A percentile compares a stretch with the other conserved stretches of the same genome.
Evolutionary conservation across 257 asterid species (phyloP).

Genomic region (Nicotiana tomentosiformis): DNA sequence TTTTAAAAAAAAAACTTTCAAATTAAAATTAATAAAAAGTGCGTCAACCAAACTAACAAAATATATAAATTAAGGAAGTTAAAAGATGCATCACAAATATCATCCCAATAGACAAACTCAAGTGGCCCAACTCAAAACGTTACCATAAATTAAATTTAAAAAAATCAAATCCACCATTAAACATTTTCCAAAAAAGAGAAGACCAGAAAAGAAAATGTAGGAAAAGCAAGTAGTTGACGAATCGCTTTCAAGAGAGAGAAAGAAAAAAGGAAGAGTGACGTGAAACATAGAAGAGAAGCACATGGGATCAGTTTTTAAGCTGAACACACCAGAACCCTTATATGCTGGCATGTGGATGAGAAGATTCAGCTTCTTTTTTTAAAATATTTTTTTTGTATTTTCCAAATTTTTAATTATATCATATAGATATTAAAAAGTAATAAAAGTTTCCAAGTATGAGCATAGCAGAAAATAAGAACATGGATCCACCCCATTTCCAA

Average conservation of each 20-base stretch:
- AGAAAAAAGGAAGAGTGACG: conserved; percentile 37
- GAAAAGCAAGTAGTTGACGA: conserved; percentile 39
- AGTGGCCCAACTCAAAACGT: conserved; percentile 1
- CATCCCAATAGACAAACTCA: not conserved
- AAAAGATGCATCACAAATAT: not conserved
- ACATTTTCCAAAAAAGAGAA: not conserved
- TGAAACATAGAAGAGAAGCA: conserved; percentile 44
- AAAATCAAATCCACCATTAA: not conserved
- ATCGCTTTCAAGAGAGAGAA: conserved; percentile 44
- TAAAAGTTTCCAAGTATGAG: not conserved
- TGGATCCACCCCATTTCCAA: conserved; percentile 54
- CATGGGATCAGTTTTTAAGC: conserved; percentile 47
- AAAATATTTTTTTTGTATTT: conserved; percentile 1
- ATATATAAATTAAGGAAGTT: not conserved
- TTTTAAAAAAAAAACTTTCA: too few species aligned
- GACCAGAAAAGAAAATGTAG: not conserved
- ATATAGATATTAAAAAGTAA: not conserved
- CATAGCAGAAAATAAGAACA: conserved; percentile 34
- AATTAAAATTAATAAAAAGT: not conserved
- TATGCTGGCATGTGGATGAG: conserved; percentile 46
- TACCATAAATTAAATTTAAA: not conserved
- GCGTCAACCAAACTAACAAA: not conserved
- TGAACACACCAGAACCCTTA: conserved; percentile 25
- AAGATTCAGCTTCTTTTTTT: conserved; percentile 27
- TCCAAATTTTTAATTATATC: not conserved